Evolutionary conservation across 129 eudicot species (phyloP).

Genomic region (Dittrichia graveolens): DNA sequence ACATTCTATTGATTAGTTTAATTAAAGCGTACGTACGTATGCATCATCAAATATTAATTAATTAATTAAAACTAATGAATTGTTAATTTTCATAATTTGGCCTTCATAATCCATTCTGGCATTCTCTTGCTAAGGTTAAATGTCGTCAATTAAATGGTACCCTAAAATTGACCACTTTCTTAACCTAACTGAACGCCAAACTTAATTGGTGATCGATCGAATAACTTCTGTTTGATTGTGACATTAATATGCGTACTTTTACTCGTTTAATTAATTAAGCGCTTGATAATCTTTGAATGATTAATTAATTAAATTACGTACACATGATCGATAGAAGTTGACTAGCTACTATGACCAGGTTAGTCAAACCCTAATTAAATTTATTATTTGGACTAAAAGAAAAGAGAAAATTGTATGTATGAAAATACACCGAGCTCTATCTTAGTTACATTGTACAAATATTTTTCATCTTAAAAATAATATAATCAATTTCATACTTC

Average conservation of each 20-base stretch:
- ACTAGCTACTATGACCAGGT: not conserved
- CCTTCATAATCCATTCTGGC: not conserved
- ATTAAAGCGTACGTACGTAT: conserved; percentile 4
- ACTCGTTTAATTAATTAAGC: not conserved
- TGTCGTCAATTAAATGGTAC: conserved; percentile 23
- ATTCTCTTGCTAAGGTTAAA: conserved; percentile 11
- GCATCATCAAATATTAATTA: conserved; percentile 26
- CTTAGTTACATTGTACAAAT: too few relatives aligned
- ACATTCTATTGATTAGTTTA: conserved; percentile 23
- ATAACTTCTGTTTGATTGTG: not conserved
- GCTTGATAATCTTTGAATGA: conserved; percentile 19
- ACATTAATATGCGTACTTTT: not conserved
- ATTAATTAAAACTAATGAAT: conserved; percentile 6
- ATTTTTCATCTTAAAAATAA: too few relatives aligned
- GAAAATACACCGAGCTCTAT: too few relatives aligned
- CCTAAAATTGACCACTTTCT: conserved; percentile 24
- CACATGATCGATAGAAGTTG: not conserved
- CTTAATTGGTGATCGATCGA: not conserved
- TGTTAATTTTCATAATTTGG: not conserved
- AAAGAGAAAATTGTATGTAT: too few relatives aligned
- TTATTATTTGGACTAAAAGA: too few relatives aligned
- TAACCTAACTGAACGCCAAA: conserved; percentile 33
- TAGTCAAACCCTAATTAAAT: too few relatives aligned
- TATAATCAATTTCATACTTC: too few relatives aligned
- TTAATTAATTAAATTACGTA: too few relatives aligned